Evolutionary conservation across 371 early-diverging fungal species (phyloP).

Genomic region (Syncephalastrum monosporum): DNA sequence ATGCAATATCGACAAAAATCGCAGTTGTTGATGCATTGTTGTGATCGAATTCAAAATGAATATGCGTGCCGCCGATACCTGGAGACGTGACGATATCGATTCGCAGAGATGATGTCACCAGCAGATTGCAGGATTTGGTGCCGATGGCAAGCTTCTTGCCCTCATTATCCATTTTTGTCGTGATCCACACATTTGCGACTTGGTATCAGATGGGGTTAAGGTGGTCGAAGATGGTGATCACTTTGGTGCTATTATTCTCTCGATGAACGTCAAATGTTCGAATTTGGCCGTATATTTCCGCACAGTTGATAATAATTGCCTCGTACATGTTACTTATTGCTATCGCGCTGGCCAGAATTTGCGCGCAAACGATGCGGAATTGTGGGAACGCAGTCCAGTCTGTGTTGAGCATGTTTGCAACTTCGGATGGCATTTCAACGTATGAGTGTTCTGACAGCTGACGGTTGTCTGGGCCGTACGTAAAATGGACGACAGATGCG

Average conservation of each 20-base stretch:
- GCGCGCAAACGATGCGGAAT: conserved; percentile 4
- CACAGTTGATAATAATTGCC: conserved; percentile 15
- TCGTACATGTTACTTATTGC: conserved; percentile 5
- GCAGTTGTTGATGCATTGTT: no score
- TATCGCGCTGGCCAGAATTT: conserved; percentile 2
- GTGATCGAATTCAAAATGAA: no score
- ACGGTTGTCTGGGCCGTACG: no score
- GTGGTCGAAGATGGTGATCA: conserved; percentile 10
- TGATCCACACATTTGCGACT: conserved; percentile 15
- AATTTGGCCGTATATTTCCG: background rate
- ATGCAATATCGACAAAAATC: no score
- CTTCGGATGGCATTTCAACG: background rate
- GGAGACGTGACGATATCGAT: conserved; percentile 15
- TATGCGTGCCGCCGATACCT: conserved; percentile 8
- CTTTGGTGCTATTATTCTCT: conserved; percentile 8
- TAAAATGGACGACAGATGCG: no score
- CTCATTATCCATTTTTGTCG: conserved; percentile 12
- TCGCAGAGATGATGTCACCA: conserved; percentile 20
- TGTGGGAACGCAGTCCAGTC: conserved; percentile 2
- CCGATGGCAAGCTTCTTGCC: conserved; percentile 20
- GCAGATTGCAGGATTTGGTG: conserved; percentile 24
- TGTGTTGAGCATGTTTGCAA: conserved; percentile 4
- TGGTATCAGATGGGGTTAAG: conserved; percentile 10
- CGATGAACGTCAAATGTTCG: conserved; percentile 13
- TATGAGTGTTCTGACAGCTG: conserved; percentile 2